Base-by-base conservation (phyloP, 768 basidiomycete species). In the Chalciporus pseudorubinellus region DNA sequence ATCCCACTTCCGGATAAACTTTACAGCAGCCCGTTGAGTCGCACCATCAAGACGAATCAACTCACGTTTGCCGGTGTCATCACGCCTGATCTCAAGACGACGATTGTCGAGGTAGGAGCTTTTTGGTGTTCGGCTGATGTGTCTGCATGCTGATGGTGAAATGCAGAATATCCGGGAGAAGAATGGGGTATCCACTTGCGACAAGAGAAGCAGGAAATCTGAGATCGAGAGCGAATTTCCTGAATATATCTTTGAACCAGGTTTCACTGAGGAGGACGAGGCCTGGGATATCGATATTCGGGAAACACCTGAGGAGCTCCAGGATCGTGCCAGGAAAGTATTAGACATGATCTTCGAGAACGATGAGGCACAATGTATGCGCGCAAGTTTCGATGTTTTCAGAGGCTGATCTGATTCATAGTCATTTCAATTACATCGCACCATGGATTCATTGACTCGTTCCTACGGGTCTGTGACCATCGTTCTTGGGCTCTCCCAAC, bases 371-470 rank as follows among this genome's bases (percentile, higher is more conserved):
- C 73, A 74, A 12, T 81, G 86, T 85, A 60, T 44, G 83, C 70
- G 9, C 14, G 13, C 6, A 34, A 1, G 4, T 31, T 13, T 31
- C 29, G 29, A 36, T n/a, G n/a, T 39, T 50, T 42, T 44, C 14
- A 8, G 19, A 14, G 13, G 11, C 26, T 11, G 18, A 42, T 50
- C 39, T 46, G 33, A 29, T 19, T 33, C 29, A 31, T 13, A 89
- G 87, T 79, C 56, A 77, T 88, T 16, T 83, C 84, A 4, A 77
- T 88, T 51, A 85, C 85, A 1, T 78, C 81, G 1, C 88, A 90
- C 60, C 74, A 79, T 16, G 84, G 80, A 1, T 77, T 83, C 53
- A 84, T 85, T 39, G 74, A 76, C 39, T 80, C 77, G 1, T 78
- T 87, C 44, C 56, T 86, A 57, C 68, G 62, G 4, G 74, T 74